Base-by-base conservation (phyloP, 2,329 filamentous ascomycete genomes). In the Botrytis pseudocinerea region DNA sequence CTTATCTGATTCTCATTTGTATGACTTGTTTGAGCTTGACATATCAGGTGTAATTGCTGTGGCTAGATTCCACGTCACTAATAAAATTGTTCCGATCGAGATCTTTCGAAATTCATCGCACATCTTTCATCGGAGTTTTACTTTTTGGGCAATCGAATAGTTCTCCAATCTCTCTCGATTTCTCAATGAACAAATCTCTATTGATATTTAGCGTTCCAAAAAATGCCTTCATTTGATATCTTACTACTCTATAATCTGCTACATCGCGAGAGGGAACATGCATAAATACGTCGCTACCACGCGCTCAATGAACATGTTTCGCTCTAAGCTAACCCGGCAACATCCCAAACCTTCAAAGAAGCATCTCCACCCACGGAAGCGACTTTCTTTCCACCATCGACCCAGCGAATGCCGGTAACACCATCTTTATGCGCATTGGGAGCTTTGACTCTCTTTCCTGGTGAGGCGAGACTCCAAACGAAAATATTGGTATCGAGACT, bases 351-450 rank as follows among this genome's bases (percentile, higher is more conserved):
- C 86, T 98, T 99, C 65, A 99, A 88, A 0, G 93, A 91, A 48
- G 93, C 95, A 86, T 99, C 96, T 18, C 91, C 93, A 63, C 96
- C 96, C 7, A 90, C 89, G 77, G 92, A 97, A 16, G 93, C 90
- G 68, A 98, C 86, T 83, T 88, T 93, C 28, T 82, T 82, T 73
- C 86, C 85, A 14, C 87, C 89, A 42, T 87, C 87, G 22, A 93
- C 86, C 94, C 95, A 99, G 20, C 88, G 88, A 25, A 98, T 92
- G 25, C 93, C 95, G 77, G 92, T 94, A 28, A 98, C 94, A 16
- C 96, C 96, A 80, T 98, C 96, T 84, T 98, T 98, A 84, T 99
- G 96, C 68, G 95, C 94, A 80, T 97, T 97, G 35, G 90, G 84
- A 22, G 90, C 91, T 85, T 96, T 95, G 77, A 97, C 88, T 77